Percentiles rank a stretch among this genome's conserved stretches.
phyloP scores from a whole-genome alignment of 2,329 filamentous ascomycete species.

The Oidium heveae region DNA sequence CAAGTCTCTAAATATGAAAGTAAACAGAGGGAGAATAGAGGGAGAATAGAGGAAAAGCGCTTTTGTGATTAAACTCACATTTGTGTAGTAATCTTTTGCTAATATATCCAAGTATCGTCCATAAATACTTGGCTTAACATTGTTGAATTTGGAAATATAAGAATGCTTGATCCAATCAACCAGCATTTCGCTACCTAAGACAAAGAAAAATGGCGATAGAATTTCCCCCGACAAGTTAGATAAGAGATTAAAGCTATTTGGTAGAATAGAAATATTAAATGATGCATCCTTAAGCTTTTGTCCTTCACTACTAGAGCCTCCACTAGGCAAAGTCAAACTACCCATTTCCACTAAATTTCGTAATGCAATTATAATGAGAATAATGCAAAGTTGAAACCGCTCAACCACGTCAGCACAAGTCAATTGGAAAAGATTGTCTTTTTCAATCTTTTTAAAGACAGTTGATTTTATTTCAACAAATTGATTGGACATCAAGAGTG shows the following conservation, averaged over 20 bases:
- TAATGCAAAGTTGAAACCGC: constrained; percentile 90
- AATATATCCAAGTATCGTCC: constrained; percentile 74
- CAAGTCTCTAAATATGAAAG: no score
- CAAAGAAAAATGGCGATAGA: constrained; percentile 74
- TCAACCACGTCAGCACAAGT: constrained; percentile 94
- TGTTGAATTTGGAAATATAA: constrained; percentile 97
- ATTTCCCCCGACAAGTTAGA: constrained; percentile 76
- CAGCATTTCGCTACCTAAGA: constrained; percentile 85
- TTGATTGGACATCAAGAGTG: constrained; percentile 82
- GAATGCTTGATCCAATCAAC: constrained; percentile 95
- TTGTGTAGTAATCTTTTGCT: constrained; percentile 94
- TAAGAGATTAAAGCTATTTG: constrained; percentile 72
- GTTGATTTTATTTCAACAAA: constrained; percentile 98
- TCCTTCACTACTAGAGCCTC: constrained; percentile 14
- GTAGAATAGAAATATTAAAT: constrained; percentile 49
- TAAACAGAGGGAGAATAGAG: no score
- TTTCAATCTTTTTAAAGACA: constrained; percentile 97
- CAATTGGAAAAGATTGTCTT: constrained; percentile 89
- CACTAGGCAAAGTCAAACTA: constrained; percentile 35
- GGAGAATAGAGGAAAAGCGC: no score
- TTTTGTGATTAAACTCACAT: constrained; percentile 25
- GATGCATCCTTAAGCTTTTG: constrained; percentile 25
- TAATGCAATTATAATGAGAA: constrained; percentile 86
- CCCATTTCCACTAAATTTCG: constrained; percentile 93
- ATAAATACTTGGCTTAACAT: constrained; percentile 77